Base-by-base conservation (phyloP, 148 eudicot species). In the Rhododendron molle region DNA sequence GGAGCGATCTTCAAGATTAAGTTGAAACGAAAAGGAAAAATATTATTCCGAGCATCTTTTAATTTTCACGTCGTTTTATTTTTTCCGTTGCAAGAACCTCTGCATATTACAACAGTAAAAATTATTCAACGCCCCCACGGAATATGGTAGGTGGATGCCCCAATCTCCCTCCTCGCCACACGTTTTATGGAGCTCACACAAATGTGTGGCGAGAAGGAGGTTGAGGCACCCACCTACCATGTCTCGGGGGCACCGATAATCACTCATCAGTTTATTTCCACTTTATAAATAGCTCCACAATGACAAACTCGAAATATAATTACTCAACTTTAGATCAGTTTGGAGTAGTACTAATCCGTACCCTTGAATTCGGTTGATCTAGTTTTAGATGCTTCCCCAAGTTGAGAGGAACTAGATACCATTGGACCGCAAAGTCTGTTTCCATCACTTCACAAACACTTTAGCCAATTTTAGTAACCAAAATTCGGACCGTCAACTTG, bases 401-500 rank as follows among this genome's bases (percentile, higher is more conserved):
- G 23, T 80, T 52, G 23, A 50, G 60, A 80, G 62, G 82, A 80
- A 80, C 82, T 50, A 16, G 82, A 80, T 47, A 15, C 82, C 60
- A 47, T 14, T 80, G 40, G 82, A 50, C 82, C 82, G 50, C 82
- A 50, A 15, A 80, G 3, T 58, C 62, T 28, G 1, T 44, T 21
- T 4, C 76, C 76, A 28, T 71, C 76, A 71, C 76, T 71, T 71
- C 76, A 71, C 20, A 32, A 32, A 30, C 73, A 14, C 65, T 58
- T 58, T 58, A 58, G 7, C 23, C 7, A 28, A 11, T 30, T 26
- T 26, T 40, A 40, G 7, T 40, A 69, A 71, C 38, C 76, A 71
- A 71, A 71, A 71, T 71, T 71, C 38, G 38, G 20, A 14, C 76
- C 20, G 4, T 26, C 72, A 65, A 65, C 72, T 26, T 65, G n/a